A percentile compares a stretch with the other conserved stretches of the same genome.
Conservation (phyloP, 2,329 filamentous ascomycete species). For the Paracoccidioides lutzii region DNA sequence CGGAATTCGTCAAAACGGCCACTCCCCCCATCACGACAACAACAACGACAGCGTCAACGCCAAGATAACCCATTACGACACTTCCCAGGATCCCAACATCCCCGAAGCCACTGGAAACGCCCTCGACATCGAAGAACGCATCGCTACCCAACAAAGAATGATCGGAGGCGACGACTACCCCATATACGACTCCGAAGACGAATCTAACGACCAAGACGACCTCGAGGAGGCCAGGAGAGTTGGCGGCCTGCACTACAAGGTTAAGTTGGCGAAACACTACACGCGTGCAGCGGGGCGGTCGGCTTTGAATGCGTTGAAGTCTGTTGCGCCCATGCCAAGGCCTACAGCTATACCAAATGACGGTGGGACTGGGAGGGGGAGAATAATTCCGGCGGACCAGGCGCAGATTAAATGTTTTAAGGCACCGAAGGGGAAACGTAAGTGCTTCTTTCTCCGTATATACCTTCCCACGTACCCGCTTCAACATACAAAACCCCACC, state of each 20-base stretch:
- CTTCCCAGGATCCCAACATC: slow-evolving; percentile 37
- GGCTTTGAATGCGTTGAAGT: slow-evolving; percentile 35
- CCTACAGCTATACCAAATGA: slow-evolving; percentile 24
- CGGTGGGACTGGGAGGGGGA: slow-evolving; percentile 22
- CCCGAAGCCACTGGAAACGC: slow-evolving; percentile 34
- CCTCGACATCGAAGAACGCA: slow-evolving; percentile 73
- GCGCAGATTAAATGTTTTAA: slow-evolving; percentile 43
- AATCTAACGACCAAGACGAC: slow-evolving; percentile 60
- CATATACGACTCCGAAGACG: slow-evolving; percentile 82
- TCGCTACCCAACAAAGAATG: slow-evolving; percentile 48
- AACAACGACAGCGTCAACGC: slow-evolving; percentile 37
- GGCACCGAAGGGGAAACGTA: slow-evolving; percentile 44
- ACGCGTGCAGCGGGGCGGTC: slow-evolving; percentile 37
- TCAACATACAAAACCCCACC: slow-evolving; percentile 39
- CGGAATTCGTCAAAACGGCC: slow-evolving; percentile 10
- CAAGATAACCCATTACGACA: slow-evolving; percentile 36
- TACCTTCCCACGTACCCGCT: not conserved
- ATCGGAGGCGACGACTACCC: slow-evolving; percentile 58
- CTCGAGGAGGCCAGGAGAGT: slow-evolving; percentile 64
- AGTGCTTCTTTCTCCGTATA: slow-evolving; percentile 10
- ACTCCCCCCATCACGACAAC: slow-evolving; percentile 6
- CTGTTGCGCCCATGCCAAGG: slow-evolving; percentile 43
- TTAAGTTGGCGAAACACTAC: slow-evolving; percentile 43
- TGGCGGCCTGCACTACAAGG: slow-evolving; percentile 65
- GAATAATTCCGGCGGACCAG: slow-evolving; percentile 29